Base-by-base conservation (phyloP, 345 rosid species). In the Cardamine chenopodiifolia region DNA sequence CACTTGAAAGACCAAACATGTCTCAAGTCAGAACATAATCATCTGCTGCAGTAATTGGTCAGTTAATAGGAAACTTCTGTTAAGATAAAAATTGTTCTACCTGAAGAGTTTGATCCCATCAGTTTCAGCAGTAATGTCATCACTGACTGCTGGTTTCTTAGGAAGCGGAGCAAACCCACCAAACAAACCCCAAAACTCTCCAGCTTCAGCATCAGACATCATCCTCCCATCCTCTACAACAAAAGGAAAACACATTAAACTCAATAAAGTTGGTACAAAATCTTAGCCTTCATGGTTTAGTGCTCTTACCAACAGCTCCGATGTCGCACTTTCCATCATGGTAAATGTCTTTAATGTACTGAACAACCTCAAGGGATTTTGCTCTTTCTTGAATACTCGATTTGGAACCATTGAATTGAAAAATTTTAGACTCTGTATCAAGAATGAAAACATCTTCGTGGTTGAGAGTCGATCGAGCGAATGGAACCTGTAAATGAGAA, bases 121-220 rank as follows among this genome's bases (percentile, higher is more conserved):
- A 74, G 87, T 80, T 64, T 66, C 89, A 44, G 70, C 47, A 22
- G 74, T 47, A 64, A 63, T 83, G 64, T 90, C 89, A 72, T 88
- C 93, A 53, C 66, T 86, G 74, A 49, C 54, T 11, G 83, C 81
- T 42, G 82, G 83, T 87, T 89, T 92, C 82, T 93, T 86, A 32
- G 97, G 89, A 76, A 96, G 96, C 62, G 99, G 99, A 86, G 99
- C 99, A 87, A 89, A 96, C 18, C 99, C 99, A 78, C 99, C 99
- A 80, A 96, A 96, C 47, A 90, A 76, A 35, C 83, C 91, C 99
- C 98, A 96, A 83, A 96, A 96, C 62, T 96, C 99, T 70, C 99
- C 98, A 81, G 91, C 83, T 76, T 92, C 99, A 72, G 93, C 89
- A 90, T 92, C 99, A 74, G 98, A 97, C 99, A 96, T 96, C 84